phyloP scores from a whole-genome alignment of 768 basidiomycete species.

The Phylloporus arenicola region DNA sequence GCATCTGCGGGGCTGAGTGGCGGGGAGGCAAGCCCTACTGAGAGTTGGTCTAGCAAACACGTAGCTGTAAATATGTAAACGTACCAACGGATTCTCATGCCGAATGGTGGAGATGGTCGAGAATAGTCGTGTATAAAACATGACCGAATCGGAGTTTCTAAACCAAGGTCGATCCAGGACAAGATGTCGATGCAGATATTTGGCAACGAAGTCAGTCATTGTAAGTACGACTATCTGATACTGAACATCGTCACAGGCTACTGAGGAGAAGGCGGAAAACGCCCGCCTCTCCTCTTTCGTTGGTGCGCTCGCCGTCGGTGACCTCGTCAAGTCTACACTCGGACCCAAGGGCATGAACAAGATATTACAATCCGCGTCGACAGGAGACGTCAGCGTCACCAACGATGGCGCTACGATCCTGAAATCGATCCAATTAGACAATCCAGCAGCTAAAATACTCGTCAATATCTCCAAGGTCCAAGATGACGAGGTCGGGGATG shows the following conservation, averaged over 20 bases:
- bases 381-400: conserved; percentile 92
- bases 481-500: conserved; percentile 98
- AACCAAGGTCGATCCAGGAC: background rate
- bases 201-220: conserved; percentile 46
- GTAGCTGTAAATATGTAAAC: conserved; percentile 2
- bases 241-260: conserved; percentile 46
- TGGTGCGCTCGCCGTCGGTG: conserved; percentile 93
- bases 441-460: conserved; percentile 97
- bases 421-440: conserved; percentile 95
- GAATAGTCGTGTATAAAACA: conserved; percentile 6
- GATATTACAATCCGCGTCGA: conserved; percentile 88
- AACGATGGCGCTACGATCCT: conserved; percentile 99
- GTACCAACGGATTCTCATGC: conserved; percentile 58
- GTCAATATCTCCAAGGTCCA: conserved; percentile 99
- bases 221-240: background rate
- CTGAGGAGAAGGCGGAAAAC: conserved; percentile 95
- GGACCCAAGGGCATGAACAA: conserved; percentile 99
- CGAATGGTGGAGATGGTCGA: conserved; percentile 8
- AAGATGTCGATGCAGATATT: conserved; percentile 69
- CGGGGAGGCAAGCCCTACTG: conserved; percentile 32
- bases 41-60: conserved; percentile 11
- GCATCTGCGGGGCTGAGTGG: conserved; percentile 51
- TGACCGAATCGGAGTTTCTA: conserved; percentile 3
- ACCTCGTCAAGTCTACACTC: conserved; percentile 96
- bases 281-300: conserved; percentile 98